Percentiles rank a stretch among this genome's conserved stretches.
Evolutionary conservation across 106 monocot genomes (phyloP).

Genomic region (Alisma plantagoaquatica): DNA sequence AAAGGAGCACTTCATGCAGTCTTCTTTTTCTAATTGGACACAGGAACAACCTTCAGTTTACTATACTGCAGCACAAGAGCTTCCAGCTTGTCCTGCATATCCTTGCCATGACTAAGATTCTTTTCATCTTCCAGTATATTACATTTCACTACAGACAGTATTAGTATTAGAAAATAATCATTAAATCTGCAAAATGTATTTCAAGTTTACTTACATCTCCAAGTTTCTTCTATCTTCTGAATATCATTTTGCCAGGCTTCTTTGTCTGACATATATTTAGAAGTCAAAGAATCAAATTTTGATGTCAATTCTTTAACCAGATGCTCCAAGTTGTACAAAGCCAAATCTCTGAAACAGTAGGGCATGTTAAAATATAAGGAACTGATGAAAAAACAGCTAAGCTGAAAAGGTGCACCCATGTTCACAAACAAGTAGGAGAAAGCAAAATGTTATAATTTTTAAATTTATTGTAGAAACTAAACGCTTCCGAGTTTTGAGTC

Average conservation of each 20-base stretch:
- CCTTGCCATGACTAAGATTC: conserved; percentile 14
- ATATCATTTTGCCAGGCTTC: conserved; percentile 73
- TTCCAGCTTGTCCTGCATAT: conserved; percentile 41
- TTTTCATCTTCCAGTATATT: conserved; percentile 47
- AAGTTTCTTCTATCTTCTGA: conserved; percentile 64
- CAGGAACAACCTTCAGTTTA: conserved; percentile 63
- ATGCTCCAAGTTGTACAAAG: conserved; percentile 48
- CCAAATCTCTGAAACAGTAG: conserved; percentile 53
- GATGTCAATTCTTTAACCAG: conserved; percentile 27
- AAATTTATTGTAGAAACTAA: too few relatives aligned
- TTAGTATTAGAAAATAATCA: too few relatives aligned
- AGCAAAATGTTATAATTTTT: too few relatives aligned
- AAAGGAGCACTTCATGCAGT: too few relatives aligned
- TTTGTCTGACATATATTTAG: conserved; percentile 53
- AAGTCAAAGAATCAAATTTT: conserved; percentile 56
- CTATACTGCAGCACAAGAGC: conserved; percentile 43
- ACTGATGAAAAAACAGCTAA: not conserved
- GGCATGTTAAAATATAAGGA: not conserved
- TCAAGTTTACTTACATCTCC: conserved; percentile 54
- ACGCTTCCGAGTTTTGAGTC: too few relatives aligned
- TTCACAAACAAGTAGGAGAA: too few relatives aligned
- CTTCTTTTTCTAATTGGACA: not conserved
- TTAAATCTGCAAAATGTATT: not conserved
- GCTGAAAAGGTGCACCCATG: too few relatives aligned
- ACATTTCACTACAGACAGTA: conserved; percentile 61